Percentiles rank a stretch among this genome's conserved stretches.
These are phyloP conservation scores for Furcasterigmium furcatum DNA, from an alignment of 2,329 filamentous ascomycete species.

Conservation along the genomic window DNA sequence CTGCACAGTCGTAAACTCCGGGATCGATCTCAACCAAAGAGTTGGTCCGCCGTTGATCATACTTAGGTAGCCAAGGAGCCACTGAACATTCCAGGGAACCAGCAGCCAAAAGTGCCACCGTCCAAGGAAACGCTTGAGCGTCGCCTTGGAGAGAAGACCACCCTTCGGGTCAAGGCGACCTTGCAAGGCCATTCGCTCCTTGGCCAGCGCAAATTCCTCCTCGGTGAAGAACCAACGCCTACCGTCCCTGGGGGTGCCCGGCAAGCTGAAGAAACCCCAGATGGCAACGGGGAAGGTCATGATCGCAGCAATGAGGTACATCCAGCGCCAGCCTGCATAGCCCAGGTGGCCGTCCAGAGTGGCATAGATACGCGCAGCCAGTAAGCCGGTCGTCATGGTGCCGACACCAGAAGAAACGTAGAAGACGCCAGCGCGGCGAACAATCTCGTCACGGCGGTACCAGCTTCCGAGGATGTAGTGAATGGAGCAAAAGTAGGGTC, in stretches of 20 bases:
- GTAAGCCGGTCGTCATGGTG: conserved; percentile 1
- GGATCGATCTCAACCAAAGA: conserved; percentile 9
- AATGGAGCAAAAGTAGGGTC: neutral
- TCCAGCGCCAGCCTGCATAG: conserved; percentile 3
- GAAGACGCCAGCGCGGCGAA: conserved; percentile 1
- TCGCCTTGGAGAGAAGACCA: neutral
- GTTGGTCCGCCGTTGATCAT: conserved; percentile 7
- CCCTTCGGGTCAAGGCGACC: conserved; percentile 3
- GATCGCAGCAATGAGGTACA: conserved; percentile 2
- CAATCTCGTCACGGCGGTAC: neutral
- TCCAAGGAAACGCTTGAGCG: conserved; percentile 2
- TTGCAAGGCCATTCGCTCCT: conserved; percentile 1
- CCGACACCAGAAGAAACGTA: neutral
- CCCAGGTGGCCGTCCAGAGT: neutral
- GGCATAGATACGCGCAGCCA: neutral
- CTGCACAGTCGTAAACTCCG: conserved; percentile 4
- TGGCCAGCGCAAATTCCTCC: conserved; percentile 1
- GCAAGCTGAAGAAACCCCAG: conserved; percentile 1
- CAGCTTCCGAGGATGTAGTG: neutral
- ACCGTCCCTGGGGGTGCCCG: conserved; percentile 1
- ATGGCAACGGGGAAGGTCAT: conserved; percentile 3
- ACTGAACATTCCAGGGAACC: conserved; percentile 11
- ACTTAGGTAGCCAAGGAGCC: conserved; percentile 7
- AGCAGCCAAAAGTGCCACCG: conserved; percentile 12
- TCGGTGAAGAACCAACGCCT: conserved; percentile 2